These are phyloP conservation scores for Lophiostoma macrostomum DNA, from an alignment of 495 filamentous ascomycete genomes.

Conservation along the genomic window DNA sequence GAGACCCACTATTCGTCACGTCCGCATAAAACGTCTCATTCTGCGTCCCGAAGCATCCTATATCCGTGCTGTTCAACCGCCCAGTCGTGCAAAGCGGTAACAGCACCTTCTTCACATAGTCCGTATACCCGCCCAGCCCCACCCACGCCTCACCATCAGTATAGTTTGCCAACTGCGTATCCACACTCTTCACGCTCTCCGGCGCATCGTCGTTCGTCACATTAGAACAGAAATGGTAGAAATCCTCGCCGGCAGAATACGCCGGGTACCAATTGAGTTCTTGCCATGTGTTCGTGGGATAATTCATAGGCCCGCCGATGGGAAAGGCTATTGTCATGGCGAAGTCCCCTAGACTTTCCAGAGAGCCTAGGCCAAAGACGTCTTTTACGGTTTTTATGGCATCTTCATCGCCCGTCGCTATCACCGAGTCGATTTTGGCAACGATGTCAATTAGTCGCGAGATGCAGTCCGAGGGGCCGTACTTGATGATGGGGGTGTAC, in stretches of 20 bases:
- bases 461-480: constrained; percentile 56
- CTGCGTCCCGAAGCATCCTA: constrained; percentile 47
- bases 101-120: constrained; percentile 46
- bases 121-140: constrained; percentile 48
- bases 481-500: constrained; percentile 62
- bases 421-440: constrained; percentile 58
- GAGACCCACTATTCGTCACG: constrained; percentile 36
- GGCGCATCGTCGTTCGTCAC: constrained; percentile 48
- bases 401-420: constrained; percentile 46
- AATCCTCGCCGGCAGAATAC: constrained; percentile 41
- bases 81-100: constrained; percentile 45
- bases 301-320: constrained; percentile 46
- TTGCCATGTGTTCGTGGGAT: constrained; percentile 50
- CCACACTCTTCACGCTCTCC: constrained; percentile 42
- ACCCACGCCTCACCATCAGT: constrained; percentile 49
- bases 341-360: constrained; percentile 61
- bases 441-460: constrained; percentile 55
- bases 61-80: constrained; percentile 40
- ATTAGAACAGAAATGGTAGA: constrained; percentile 51
- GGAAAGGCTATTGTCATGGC: constrained; percentile 40
- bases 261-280: constrained; percentile 47
- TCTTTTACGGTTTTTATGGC: constrained; percentile 55
- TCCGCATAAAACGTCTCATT: constrained; percentile 44
- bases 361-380: constrained; percentile 55
- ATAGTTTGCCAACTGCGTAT: constrained; percentile 45